Evolutionary conservation across 2,329 filamentous ascomycete genomes (phyloP), one percentile per base, ranked within the genome.

Genomic region (Thyridium curvatum): DNA sequence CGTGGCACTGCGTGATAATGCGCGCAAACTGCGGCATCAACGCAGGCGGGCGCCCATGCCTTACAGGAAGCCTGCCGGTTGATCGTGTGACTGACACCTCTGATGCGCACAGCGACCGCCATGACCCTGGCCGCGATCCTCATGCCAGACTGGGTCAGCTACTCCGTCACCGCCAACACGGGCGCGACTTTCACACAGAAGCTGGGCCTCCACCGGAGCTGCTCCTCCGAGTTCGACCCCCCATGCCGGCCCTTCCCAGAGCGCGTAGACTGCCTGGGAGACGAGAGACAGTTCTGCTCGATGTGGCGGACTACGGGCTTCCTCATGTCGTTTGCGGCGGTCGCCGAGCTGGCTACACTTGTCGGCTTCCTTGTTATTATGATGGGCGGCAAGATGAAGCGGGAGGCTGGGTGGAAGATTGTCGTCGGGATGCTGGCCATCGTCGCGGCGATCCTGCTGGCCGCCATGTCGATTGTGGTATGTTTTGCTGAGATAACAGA

Each of bases 271-370:
- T 91, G 86, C 61, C 65, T 68, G 40, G 74, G 71, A 50, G 74
- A 78, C 38, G 76, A 82, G 50, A 73, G 79, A 37, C 79, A 81
- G 53, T 96, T 97, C 65, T 97, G 93, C 69, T 84, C 81, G 52
- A 84, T 94, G 74, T 98, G 91, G 91, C 77, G 86, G 42, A 87
- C 81, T 18, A 81, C 88, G 29, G 89, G 86, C 17, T 97, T 96
- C 63, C 64, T 95, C 47, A 88, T 94, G 67, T 86, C 82, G 38
- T 86, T 96, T 51, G 77, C 85, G 8, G 77, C 88, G 30, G 80
- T 95, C n/a, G 59, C 93, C 30, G 83, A 94, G 60, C 74, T 93
- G 31, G 87, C 84, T 40, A 81, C 81, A 7, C 63, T 94, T n/a
- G 81, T 94, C 18, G 78, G 82, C 14, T 95, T 91, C 61, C 54